phyloP scores from a whole-genome alignment of 495 filamentous ascomycete species.

The Aspergillus leporis region DNA sequence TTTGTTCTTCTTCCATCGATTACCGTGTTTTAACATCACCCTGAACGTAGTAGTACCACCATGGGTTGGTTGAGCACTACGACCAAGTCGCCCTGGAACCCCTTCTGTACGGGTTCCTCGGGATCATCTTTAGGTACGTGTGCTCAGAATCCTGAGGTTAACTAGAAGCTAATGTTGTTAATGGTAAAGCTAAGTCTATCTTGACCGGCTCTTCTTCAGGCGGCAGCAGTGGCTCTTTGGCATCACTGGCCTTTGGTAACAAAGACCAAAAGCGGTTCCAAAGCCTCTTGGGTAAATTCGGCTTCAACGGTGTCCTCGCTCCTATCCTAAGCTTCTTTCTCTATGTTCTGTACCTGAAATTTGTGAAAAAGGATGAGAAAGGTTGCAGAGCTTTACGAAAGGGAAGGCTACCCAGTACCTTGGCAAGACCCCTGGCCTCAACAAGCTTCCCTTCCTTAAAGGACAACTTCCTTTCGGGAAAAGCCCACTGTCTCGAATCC shows the following conservation, averaged over 20 bases:
- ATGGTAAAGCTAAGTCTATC: not conserved
- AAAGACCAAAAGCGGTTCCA: not conserved
- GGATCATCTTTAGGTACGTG: not conserved
- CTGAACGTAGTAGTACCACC: not conserved
- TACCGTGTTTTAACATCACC: not conserved
- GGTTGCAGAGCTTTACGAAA: not conserved
- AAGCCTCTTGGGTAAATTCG: not conserved
- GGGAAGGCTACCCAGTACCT: not conserved
- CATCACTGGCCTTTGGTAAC: not conserved
- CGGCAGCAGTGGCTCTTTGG: not conserved
- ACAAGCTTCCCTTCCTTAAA: not conserved
- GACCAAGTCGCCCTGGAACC: not conserved
- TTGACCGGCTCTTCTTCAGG: not conserved
- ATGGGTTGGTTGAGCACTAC: not conserved
- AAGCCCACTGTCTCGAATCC: not conserved
- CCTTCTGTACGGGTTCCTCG: not conserved
- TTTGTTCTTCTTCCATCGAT: too few relatives aligned
- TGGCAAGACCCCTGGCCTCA: not conserved
- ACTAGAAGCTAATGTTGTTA: not conserved
- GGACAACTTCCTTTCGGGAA: not conserved
- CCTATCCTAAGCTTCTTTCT: not conserved
- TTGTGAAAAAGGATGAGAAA: not conserved
- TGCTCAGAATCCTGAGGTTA: not conserved
- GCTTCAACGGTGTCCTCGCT: not conserved
- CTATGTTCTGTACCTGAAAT: not conserved